Evolutionary conservation across 2,329 filamentous ascomycete species (phyloP).

Genomic region (Aspergillus sclerotialis): DNA sequence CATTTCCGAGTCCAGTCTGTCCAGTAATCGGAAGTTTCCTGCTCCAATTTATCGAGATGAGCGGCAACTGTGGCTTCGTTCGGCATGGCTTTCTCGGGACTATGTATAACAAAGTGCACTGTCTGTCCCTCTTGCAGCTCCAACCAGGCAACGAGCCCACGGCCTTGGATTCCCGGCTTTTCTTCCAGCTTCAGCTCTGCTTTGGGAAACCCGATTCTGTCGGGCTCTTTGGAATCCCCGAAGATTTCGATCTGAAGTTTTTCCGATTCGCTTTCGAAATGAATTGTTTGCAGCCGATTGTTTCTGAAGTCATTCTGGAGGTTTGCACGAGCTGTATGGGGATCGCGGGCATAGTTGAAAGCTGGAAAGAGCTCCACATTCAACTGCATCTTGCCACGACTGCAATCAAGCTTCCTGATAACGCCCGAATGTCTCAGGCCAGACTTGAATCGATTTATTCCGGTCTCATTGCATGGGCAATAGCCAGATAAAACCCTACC

Average conservation of each 20-base stretch:
- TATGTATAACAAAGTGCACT: constrained; percentile 62
- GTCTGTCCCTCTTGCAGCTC: constrained; percentile 59
- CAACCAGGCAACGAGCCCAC: constrained; percentile 57
- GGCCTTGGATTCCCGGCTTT: constrained; percentile 48
- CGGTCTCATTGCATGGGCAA: constrained; percentile 25
- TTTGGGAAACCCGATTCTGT: constrained; percentile 38
- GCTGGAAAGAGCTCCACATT: constrained; percentile 66
- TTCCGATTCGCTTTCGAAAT: constrained; percentile 53
- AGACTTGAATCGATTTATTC: constrained; percentile 45
- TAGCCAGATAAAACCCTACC: constrained; percentile 24
- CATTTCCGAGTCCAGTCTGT: constrained; percentile 65
- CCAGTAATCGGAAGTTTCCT: constrained; percentile 66
- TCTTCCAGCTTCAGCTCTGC: constrained; percentile 51
- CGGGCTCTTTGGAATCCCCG: constrained; percentile 52
- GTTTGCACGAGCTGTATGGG: constrained; percentile 41
- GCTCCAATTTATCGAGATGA: constrained; percentile 56
- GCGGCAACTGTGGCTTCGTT: constrained; percentile 52
- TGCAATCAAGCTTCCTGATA: constrained; percentile 64
- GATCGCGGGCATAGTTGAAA: constrained; percentile 61
- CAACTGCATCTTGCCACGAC: constrained; percentile 59
- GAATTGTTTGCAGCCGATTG: constrained; percentile 52
- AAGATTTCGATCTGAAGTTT: constrained; percentile 63
- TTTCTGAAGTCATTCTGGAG: constrained; percentile 29
- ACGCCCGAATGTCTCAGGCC: constrained; percentile 42
- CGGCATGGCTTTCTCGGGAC: constrained; percentile 53